Evolutionary conservation across 2,329 filamentous ascomycete species (phyloP), one percentile per base, ranked within the genome.

Genomic region (Fusarium xyrophilum): DNA sequence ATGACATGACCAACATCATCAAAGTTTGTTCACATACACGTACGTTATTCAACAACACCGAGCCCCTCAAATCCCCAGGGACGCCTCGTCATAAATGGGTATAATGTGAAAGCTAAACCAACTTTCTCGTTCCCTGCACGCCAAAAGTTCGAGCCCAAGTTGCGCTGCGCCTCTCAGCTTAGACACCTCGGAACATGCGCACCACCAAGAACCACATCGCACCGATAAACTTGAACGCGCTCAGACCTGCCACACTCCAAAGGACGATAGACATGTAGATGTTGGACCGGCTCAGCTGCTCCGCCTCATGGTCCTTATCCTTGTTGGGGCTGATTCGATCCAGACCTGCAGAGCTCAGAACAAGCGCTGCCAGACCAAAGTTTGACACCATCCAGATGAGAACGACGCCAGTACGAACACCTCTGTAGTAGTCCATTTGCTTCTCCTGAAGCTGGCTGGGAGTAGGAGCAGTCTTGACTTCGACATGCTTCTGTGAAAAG

Each of bases 391-490:
- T 97, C 96, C 96, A 99, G 70, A 91, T 89, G 52, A 98, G 83
- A 32, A 99, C 96, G 71, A 97, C 94, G 30, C 93, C 88, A 23
- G 92, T 96, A 67, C 96, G 89, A 78, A 99, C 97, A 70, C 94
- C 96, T 74, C 94, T 93, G 86, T 99, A 99, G 81, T 98, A 99
- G 78, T 99, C 96, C 83, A 97, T 93, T 79, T 99, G 95, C 76
- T 91, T 93, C 77, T 97, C 94, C 36, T 88, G 85, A 44, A 86
- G 81, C 71, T 88, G 84, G 0, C 82, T 77, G 1, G 85, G 77
- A 1, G 83, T 84, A 0, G 87, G 85, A 0, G 83, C 74, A 74
- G 88, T 89, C 79, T 90, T 89, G 67, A 93, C 89, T 67, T 90
- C 88, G 30, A 90, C 89, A 46, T 88, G 88, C 79, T 97, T 98